Conservation (phyloP, 805 yeast genomes). For the Hanseniaspora nectarophila region DNA sequence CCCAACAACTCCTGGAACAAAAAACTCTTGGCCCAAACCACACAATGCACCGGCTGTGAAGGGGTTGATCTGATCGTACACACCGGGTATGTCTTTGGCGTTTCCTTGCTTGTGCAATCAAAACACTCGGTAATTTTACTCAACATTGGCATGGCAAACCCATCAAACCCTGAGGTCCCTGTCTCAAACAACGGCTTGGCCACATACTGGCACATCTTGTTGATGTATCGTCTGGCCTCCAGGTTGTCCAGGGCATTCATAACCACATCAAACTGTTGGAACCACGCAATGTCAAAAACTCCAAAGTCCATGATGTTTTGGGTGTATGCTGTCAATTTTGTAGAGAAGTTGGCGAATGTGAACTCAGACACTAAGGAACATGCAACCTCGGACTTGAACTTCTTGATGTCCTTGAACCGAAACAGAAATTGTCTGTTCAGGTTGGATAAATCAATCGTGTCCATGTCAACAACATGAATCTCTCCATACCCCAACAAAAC, state of each 20-base stretch:
- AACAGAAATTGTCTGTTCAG: conserved; percentile 87
- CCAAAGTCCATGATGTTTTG: conserved; percentile 75
- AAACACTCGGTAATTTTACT: conserved; percentile 82
- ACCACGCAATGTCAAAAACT: conserved; percentile 66
- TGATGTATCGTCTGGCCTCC: conserved; percentile 85
- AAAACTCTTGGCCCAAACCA: conserved; percentile 94
- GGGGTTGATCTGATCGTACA: conserved; percentile 97
- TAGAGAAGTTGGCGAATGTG: conserved; percentile 30
- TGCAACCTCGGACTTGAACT: conserved; percentile 78
- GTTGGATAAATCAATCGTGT: conserved; percentile 85
- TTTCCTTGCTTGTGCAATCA: conserved; percentile 76
- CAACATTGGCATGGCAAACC: conserved; percentile 85
- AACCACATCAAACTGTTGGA: conserved; percentile 58
- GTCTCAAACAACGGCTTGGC: conserved; percentile 74
- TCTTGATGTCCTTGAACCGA: conserved; percentile 77
- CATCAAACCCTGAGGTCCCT: conserved; percentile 91
- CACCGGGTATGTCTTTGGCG: conserved; percentile 86
- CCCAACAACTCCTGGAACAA: conserved; percentile 71
- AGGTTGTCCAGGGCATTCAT: conserved; percentile 90
- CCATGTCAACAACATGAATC: conserved; percentile 85
- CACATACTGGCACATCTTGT: conserved; percentile 63
- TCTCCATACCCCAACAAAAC: conserved; percentile 73
- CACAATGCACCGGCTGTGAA: conserved; percentile 87
- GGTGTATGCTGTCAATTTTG: conserved; percentile 65
- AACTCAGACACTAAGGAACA: conserved; percentile 67